These are phyloP conservation scores for Houttuynia cordata DNA, from an alignment of 164 flowering plant genomes.

Conservation along the genomic window DNA sequence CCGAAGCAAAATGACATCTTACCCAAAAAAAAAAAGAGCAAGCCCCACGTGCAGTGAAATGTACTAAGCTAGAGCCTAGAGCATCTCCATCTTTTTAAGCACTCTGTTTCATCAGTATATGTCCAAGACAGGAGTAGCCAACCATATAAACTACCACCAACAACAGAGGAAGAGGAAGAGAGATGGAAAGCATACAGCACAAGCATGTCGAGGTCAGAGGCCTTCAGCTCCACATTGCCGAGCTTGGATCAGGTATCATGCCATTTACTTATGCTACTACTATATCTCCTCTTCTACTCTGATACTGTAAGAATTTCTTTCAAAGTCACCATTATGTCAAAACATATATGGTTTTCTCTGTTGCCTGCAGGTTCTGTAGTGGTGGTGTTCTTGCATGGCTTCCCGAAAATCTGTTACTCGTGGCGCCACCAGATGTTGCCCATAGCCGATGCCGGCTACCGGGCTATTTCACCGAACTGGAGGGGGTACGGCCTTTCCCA, in stretches of 20 bases:
- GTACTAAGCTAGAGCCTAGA: too few species aligned
- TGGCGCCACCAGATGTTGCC: slow-evolving; percentile 66
- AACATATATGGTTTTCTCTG: background rate
- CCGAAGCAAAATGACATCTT: too few species aligned
- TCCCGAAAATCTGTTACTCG: slow-evolving; percentile 47
- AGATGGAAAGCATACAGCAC: slow-evolving; percentile 30
- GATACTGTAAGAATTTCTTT: too few species aligned
- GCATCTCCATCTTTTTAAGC: too few species aligned
- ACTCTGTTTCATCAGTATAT: too few species aligned
- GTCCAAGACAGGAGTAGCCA: too few species aligned
- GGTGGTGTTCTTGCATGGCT: slow-evolving; percentile 41
- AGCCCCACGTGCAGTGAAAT: too few species aligned
- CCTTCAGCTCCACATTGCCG: slow-evolving; percentile 34
- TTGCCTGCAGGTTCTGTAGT: slow-evolving; percentile 13
- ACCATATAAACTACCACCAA: too few species aligned
- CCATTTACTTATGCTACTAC: too few species aligned
- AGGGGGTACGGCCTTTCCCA: slow-evolving; percentile 66
- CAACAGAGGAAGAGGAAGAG: too few species aligned
- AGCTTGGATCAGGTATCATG: slow-evolving; percentile 17
- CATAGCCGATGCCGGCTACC: slow-evolving; percentile 32
- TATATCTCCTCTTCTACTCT: too few species aligned
- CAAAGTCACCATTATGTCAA: background rate
- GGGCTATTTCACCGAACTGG: slow-evolving; percentile 43
- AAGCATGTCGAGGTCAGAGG: slow-evolving; percentile 21
- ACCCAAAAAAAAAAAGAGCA: too few species aligned